phyloP scores from a whole-genome alignment of 2,329 filamentous ascomycete species.

The Dothideomycetes sp. region DNA sequence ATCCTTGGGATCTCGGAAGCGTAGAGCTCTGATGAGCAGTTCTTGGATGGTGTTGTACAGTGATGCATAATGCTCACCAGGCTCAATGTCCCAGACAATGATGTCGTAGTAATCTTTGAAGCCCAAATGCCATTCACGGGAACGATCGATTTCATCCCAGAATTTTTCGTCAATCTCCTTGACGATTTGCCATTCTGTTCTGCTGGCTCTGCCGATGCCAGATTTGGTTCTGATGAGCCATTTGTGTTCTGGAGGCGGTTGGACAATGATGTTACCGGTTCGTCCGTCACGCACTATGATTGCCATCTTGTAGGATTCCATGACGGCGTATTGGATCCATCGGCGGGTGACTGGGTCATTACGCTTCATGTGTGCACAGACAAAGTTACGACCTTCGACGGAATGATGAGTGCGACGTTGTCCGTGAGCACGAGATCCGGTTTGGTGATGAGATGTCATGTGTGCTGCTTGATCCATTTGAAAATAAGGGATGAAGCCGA shows the following conservation, averaged over 20 bases:
- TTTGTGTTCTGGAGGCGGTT: slow-evolving; percentile 28
- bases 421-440: slow-evolving; percentile 25
- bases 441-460: slow-evolving; percentile 19
- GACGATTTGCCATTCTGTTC: slow-evolving; percentile 30
- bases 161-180: slow-evolving; percentile 26
- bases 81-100: slow-evolving; percentile 32
- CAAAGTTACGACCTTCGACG: slow-evolving; percentile 32
- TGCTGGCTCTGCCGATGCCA: slow-evolving; percentile 32
- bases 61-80: slow-evolving; percentile 25
- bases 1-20: slow-evolving; percentile 24
- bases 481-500: slow-evolving; percentile 33
- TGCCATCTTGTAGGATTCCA: slow-evolving; percentile 30
- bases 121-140: slow-evolving; percentile 16
- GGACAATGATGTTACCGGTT: slow-evolving; percentile 10
- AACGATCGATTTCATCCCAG: slow-evolving; percentile 10
- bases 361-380: slow-evolving; percentile 35
- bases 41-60: slow-evolving; percentile 18
- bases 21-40: slow-evolving; percentile 31
- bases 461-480: slow-evolving; percentile 27
- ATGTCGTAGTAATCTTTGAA: slow-evolving; percentile 34
- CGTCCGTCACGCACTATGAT: slow-evolving; percentile 28
- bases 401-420: slow-evolving; percentile 27
- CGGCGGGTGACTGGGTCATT: slow-evolving; percentile 34
- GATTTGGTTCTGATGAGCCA: slow-evolving; percentile 33
- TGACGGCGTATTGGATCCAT: slow-evolving; percentile 35